Evolutionary conservation across 2,329 filamentous ascomycete species (phyloP), one percentile per base, ranked within the genome.

Genomic region (Hypoxylon sp.): DNA sequence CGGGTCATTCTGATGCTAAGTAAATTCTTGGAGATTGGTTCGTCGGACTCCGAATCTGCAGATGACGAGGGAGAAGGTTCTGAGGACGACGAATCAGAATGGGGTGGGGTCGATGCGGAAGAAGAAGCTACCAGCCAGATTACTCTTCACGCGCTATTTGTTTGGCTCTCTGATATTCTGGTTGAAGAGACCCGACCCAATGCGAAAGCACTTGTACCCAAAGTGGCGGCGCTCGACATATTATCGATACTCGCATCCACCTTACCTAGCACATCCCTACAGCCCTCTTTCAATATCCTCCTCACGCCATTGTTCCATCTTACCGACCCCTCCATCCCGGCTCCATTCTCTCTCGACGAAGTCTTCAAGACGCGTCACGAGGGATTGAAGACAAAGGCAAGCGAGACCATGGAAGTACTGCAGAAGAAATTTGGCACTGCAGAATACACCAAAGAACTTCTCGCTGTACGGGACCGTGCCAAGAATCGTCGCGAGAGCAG

Each of bases 1-100:
- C 88, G 91, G 59, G 91, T 96, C 57, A 76, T 96, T 25, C 79
- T 93, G 26, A 96, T 96, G 76, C 77, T 99, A 0, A 90, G 86
- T 30, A 83, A 75, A 15, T 78, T 78, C 50, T 71, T 84, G 79
- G 53, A 86, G 75, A 64, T 81, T 82, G 89, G 86, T 57, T 75
- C 77, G 69, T 75, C 72, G 67, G 59, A 70, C 59, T 67, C 69
- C 4, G 75, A 76, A 12, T 70, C 72, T 6, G 71, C 71, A 1
- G 55, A 63, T 19, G 41, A 71, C 2, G 73, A 75, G 2, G 75
- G 75, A 3, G 75, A 76, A 0, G 74, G 75, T 7, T 73, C 74
- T 29, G 64, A 63, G 36, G 64, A 71, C 9, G 74, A 75, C 17
- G 73, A 75, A 35, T 73, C 75, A 30, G 73, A 71, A 5, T 72